Evolutionary conservation across 225 moss, liverwort and hornwort genomes (phyloP), one percentile per base, ranked within the genome.

Genomic region (Pseudisothecium myosuroides): DNA sequence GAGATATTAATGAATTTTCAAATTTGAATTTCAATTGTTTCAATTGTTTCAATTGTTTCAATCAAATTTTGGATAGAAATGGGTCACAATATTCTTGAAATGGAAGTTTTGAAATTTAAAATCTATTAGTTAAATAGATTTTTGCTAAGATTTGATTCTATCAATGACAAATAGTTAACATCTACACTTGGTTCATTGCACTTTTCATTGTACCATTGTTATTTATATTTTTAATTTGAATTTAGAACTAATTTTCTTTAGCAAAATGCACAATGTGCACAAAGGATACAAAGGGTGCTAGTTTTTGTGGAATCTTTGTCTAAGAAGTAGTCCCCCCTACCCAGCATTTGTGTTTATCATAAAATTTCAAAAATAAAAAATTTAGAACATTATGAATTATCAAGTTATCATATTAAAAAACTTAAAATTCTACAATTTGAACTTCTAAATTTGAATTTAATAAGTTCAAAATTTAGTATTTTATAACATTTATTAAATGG

Each of bases 331-430:
- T 27, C 2, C 10, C 2, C 41, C 9, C 3, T 27, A 43, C 3
- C 3, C 27, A 72, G 5, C 9, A 72, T 43, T 28, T 43, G 16
- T 0, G 0, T 6, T 16, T 72, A 43, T 43, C 0, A 6, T 43
- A 27, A 16, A 72, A 27, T 5, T 41, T 3, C 3, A 16, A 16
- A 39, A 14, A 24, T 8, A 14, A 24, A 0, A 39, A 69, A 68
- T 23, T 69, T 24, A 4, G 2, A 39, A 69, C 39, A 39, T 39
- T 69, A 11, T 37, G 2, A n/a, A 67, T 12, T 21, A 21, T 21
- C 12, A 12, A 12, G 2, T 11, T 22, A 69, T 69, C 4, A 23
- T 13, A 39, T 23, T 18, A 2, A 23, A 68, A 39, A 23, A 39
- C 2, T 13, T n/a, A 39, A 4, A 7, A 23, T 69, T 69, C 7